Conservation (phyloP, 257 asterid species). For the Solanum sejunctum region DNA sequence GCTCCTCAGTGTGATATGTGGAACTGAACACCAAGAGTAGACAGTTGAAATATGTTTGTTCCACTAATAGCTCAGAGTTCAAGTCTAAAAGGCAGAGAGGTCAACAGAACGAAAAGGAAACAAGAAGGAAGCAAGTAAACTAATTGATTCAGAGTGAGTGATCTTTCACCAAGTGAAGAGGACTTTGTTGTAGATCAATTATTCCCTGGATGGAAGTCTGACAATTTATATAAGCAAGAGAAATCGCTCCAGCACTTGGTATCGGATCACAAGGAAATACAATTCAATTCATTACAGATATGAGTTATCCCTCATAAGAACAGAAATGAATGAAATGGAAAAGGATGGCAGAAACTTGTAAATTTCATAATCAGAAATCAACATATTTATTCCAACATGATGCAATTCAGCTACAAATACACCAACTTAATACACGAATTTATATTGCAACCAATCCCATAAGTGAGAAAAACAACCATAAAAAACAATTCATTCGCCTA, state of each 20-base stretch:
- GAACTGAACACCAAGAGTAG: slow-evolving; percentile 8
- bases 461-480: neutral
- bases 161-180: neutral
- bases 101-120: neutral
- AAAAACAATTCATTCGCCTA: neutral
- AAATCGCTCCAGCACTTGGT: slow-evolving; percentile 11
- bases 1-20: slow-evolving; percentile 3
- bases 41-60: neutral
- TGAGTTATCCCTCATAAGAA: neutral
- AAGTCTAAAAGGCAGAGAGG: neutral
- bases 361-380: neutral
- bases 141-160: neutral
- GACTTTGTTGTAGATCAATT: neutral
- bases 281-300: neutral
- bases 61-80: neutral
- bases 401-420: neutral
- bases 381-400: neutral
- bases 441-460: neutral
- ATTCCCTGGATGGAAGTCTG: neutral
- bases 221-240: neutral
- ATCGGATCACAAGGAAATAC: slow-evolving; percentile 2
- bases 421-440: neutral
- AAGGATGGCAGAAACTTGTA: neutral
- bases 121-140: neutral
- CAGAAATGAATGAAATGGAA: neutral